Base-by-base conservation (phyloP, 1,284 basidiomycete species). In the Trichosporon sp. region DNA sequence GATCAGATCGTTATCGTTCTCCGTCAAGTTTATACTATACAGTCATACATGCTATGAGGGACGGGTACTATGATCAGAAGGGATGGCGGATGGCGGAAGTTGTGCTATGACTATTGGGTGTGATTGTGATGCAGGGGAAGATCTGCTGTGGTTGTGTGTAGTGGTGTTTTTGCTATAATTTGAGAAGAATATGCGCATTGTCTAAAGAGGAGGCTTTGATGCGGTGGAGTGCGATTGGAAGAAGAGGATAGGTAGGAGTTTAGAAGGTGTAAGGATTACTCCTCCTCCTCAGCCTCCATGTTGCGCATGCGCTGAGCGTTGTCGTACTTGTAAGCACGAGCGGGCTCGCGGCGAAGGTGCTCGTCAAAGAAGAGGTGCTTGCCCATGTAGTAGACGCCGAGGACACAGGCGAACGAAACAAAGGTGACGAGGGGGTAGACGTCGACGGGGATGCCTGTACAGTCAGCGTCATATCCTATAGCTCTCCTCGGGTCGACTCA, bases 401-500 rank as follows among this genome's bases (percentile, higher is more conserved):
- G 60, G 31, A n/a, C 21, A 31, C 36, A 46, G 8, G 58, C 60
- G 31, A 62, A 62, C 19, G 60, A 62, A 0, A 62, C 54, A 31
- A 62, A 57, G 11, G 14, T 56, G 16, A 62, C 60, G 40, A 62
- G 60, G 7, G 60, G 60, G 60, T 57, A 62, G 21, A 58, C 60
- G 31, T 62, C 60, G 31, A 62, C 60, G 37, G 60, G 60, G 40
- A 62, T 25, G 31, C 60, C 56, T 62, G 27, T 3, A 21, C 21
- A 14, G 59, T 52, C n/a, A 60, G 44, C 13, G 5, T 44, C 10
- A 25, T 10, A 9, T 9, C 14, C 21, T 3, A 46, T 3, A n/a
- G 13, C n/a, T n/a, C n/a, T n/a, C n/a, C n/a, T 25, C 2, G 19
- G 14, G 9, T 6, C 14, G 16, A 61, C 60, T 61, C 29, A 61